Conservation (phyloP, 148 eudicot species). For the Arctostaphylos glauca region DNA sequence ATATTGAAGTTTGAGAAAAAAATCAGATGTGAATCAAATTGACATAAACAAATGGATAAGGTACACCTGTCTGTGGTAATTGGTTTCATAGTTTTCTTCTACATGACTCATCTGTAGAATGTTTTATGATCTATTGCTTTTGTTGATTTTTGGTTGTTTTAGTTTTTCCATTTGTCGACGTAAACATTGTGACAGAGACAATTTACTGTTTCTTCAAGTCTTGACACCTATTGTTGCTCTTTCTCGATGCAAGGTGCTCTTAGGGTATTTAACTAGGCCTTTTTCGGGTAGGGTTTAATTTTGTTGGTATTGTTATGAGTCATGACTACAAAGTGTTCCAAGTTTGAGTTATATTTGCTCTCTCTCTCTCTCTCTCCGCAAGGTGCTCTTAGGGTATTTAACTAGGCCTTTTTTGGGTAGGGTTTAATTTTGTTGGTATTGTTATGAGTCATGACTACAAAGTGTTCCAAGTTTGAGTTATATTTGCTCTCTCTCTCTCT, state of each 20-base stretch:
- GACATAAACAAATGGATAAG: background rate
- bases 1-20: background rate
- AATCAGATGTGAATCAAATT: background rate
- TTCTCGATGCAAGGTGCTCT: background rate
- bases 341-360: background rate
- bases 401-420: background rate
- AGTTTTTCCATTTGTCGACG: background rate
- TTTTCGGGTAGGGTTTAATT: background rate
- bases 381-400: background rate
- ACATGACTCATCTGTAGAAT: too few species aligned
- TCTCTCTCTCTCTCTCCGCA: background rate
- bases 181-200: background rate
- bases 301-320: background rate
- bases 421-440: background rate
- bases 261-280: background rate
- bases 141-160: background rate
- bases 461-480: background rate
- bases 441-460: slow-evolving; percentile 2
- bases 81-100: background rate
- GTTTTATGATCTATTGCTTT: background rate
- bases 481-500: background rate
- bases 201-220: slow-evolving; percentile 10
- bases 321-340: background rate
- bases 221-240: background rate
- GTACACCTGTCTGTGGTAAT: background rate